Evolutionary conservation across 225 moss, liverwort and hornwort species (phyloP).

Genomic region (Bryoerythrophyllum caledonicum): DNA sequence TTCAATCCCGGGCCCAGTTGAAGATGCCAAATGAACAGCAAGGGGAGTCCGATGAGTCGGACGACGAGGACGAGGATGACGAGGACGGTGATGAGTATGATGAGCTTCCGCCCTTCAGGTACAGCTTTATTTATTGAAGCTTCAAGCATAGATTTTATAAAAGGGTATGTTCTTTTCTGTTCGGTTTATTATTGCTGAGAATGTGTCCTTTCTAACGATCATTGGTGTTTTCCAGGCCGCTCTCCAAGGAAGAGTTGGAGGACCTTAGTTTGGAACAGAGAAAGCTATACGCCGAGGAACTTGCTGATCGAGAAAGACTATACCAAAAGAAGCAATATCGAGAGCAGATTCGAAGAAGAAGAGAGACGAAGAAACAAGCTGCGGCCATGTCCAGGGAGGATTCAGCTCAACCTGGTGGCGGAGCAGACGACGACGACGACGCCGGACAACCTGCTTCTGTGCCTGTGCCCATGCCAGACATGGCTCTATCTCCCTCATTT

Average conservation of each 20-base stretch:
- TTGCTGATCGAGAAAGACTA: constrained; percentile 30
- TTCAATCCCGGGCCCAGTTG: constrained; percentile 35
- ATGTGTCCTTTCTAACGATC: background rate
- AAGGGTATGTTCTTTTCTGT: background rate
- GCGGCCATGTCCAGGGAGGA: constrained; percentile 29
- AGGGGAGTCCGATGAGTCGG: constrained; percentile 31
- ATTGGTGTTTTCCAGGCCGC: constrained; percentile 14
- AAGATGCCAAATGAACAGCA: constrained; percentile 36
- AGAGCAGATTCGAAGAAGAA: constrained; percentile 22
- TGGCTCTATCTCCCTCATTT: constrained; percentile 37
- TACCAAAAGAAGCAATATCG: constrained; percentile 37
- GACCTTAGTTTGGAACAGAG: constrained; percentile 34
- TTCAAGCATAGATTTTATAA: background rate
- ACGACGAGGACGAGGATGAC: constrained; percentile 35
- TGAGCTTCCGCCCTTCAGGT: constrained; percentile 41
- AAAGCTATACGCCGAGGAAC: constrained; percentile 33
- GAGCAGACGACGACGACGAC: constrained; percentile 35
- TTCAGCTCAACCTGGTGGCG: constrained; percentile 13
- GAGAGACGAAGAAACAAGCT: constrained; percentile 28
- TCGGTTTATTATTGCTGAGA: background rate
- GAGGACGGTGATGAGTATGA: constrained; percentile 40
- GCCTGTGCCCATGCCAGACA: constrained; percentile 40
- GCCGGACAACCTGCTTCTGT: constrained; percentile 37
- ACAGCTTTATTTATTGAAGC: background rate
- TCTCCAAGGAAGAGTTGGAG: constrained; percentile 35